Conservation (phyloP, 768 basidiomycete genomes). For the Hemileccinum impolitum region DNA sequence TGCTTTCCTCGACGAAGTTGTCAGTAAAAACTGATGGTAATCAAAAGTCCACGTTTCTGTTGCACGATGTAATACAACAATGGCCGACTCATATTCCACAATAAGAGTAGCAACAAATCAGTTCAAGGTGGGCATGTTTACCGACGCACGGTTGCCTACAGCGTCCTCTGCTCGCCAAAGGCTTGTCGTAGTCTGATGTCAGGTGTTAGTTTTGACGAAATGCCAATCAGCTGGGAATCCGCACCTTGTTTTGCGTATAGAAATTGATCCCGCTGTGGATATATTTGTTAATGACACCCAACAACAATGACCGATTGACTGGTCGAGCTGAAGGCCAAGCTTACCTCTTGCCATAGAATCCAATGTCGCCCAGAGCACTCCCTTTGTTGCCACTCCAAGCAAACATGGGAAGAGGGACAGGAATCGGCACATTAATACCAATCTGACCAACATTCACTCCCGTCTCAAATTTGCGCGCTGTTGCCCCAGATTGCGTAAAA, state of each 20-base stretch:
- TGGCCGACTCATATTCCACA: neutral
- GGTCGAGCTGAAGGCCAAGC: too few relatives aligned
- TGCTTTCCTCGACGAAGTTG: constrained; percentile 73
- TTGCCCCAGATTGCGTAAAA: constrained; percentile 95
- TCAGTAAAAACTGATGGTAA: constrained; percentile 28
- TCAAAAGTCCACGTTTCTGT: neutral
- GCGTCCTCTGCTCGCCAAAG: constrained; percentile 91
- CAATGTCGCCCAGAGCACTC: constrained; percentile 80
- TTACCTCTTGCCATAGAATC: constrained; percentile 87
- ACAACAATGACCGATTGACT: neutral
- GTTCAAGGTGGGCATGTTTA: constrained; percentile 80
- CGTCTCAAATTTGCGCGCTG: constrained; percentile 88
- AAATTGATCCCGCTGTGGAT: constrained; percentile 78
- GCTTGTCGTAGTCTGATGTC: constrained; percentile 77
- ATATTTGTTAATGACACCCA: neutral
- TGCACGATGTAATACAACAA: constrained; percentile 9
- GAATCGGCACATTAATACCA: constrained; percentile 90
- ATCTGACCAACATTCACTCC: constrained; percentile 89
- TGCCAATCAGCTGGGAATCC: neutral
- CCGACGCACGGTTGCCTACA: constrained; percentile 71
- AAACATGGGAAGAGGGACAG: constrained; percentile 94
- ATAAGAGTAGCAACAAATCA: constrained; percentile 8
- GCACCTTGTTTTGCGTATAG: constrained; percentile 91
- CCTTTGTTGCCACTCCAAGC: constrained; percentile 95
- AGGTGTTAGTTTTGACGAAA: constrained; percentile 5